Evolutionary conservation across 2,329 filamentous ascomycete genomes (phyloP).

Genomic region (Hymenoscyphus fructigenus): DNA sequence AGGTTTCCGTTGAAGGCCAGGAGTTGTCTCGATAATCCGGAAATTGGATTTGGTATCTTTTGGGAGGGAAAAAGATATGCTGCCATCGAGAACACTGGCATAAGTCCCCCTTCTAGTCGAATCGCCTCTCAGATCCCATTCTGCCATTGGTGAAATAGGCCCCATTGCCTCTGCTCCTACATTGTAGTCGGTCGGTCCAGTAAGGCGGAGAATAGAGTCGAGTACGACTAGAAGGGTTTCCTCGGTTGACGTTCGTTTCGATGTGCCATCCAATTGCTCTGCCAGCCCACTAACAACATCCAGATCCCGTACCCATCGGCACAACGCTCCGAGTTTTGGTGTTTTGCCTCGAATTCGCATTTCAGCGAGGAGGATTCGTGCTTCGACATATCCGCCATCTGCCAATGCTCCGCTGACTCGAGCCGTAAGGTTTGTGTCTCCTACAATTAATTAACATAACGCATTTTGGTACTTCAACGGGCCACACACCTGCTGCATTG

Average conservation of each 20-base stretch:
- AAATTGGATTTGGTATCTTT: constrained; percentile 44
- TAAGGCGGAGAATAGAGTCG: constrained; percentile 63
- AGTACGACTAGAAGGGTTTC: constrained; percentile 59
- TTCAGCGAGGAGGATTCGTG: constrained; percentile 63
- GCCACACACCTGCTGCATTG: constrained; percentile 50
- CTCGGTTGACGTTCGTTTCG: constrained; percentile 46
- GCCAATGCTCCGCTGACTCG: constrained; percentile 64
- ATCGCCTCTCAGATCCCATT: constrained; percentile 57
- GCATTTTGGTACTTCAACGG: neutral
- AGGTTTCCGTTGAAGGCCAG: constrained; percentile 61
- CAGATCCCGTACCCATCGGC: constrained; percentile 70
- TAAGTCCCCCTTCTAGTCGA: constrained; percentile 48
- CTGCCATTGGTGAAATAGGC: constrained; percentile 57
- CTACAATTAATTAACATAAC: constrained; percentile 33
- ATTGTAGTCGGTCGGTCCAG: constrained; percentile 57
- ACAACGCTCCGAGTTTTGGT: constrained; percentile 67
- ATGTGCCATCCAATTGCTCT: constrained; percentile 47
- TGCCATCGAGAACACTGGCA: constrained; percentile 57
- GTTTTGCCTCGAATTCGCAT: constrained; percentile 66
- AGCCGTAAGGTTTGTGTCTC: constrained; percentile 62
- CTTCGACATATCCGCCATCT: constrained; percentile 65
- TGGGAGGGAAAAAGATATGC: constrained; percentile 47
- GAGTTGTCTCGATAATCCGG: constrained; percentile 60
- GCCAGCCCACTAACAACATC: constrained; percentile 67
- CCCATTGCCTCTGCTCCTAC: constrained; percentile 32